Conservation (phyloP, 306 rosid genomes). For the Quercus dentata region DNA sequence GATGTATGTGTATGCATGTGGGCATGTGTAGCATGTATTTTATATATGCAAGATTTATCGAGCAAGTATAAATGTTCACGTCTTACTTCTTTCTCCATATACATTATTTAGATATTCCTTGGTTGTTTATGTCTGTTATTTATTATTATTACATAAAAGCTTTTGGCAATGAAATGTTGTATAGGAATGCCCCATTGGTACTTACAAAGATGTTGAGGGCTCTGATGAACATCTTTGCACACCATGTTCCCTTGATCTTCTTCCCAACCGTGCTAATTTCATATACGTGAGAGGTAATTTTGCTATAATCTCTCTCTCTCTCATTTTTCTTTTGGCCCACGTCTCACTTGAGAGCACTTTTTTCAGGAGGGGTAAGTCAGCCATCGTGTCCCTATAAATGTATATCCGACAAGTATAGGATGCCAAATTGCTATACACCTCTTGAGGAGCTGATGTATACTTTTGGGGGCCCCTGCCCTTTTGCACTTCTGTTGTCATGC, state of each 20-base stretch:
- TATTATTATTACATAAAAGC: neutral
- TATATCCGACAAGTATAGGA: slow-evolving; percentile 85
- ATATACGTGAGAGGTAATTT: slow-evolving; percentile 79
- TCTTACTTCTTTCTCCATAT: neutral
- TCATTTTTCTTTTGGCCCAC: slow-evolving; percentile 7
- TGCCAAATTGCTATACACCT: slow-evolving; percentile 96
- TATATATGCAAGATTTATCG: neutral
- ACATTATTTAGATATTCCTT: neutral
- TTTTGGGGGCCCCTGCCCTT: slow-evolving; percentile 91
- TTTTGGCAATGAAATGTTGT: slow-evolving; percentile 26
- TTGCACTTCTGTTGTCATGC: slow-evolving; percentile 66
- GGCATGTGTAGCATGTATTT: neutral
- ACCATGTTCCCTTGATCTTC: slow-evolving; percentile 88
- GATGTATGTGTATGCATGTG: neutral
- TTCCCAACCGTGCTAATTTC: slow-evolving; percentile 90
- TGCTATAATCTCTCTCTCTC: slow-evolving; percentile 4
- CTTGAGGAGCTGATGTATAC: slow-evolving; percentile 92
- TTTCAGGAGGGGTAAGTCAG: slow-evolving; percentile 71
- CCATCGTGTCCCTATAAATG: slow-evolving; percentile 82
- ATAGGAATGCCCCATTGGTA: slow-evolving; percentile 96
- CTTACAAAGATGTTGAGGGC: slow-evolving; percentile 83
- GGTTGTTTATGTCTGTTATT: neutral
- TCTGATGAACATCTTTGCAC: slow-evolving; percentile 75
- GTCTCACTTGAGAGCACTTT: slow-evolving; percentile 16
- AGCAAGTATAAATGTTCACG: neutral